Percentiles rank a stretch among this genome's conserved stretches.
Evolutionary conservation across 345 rosid species (phyloP).

Genomic region (Lenwebbia sp.): DNA sequence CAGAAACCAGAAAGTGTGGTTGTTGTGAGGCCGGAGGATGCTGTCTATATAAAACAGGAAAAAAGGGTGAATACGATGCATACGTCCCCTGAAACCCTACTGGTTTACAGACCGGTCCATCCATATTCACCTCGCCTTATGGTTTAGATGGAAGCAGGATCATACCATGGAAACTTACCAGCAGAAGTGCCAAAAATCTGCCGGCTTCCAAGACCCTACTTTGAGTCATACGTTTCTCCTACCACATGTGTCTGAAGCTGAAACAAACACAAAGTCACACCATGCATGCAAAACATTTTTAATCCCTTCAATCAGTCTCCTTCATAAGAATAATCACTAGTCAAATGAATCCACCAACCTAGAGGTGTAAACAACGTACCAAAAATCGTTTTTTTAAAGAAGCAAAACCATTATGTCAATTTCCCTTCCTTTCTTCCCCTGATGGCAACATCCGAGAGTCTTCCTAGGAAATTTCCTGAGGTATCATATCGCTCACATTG

Average conservation of each 20-base stretch:
- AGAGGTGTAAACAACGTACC: neutral
- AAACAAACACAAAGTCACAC: neutral
- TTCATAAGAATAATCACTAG: neutral
- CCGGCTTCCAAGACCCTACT: neutral
- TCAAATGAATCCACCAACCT: neutral
- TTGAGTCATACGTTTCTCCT: neutral
- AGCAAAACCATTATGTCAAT: neutral
- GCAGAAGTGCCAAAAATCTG: neutral
- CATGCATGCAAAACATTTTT: neutral
- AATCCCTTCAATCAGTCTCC: neutral
- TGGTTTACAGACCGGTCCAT: neutral
- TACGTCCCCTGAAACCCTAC: neutral
- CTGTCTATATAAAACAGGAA: neutral
- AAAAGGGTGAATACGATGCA: neutral
- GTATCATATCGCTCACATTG: neutral
- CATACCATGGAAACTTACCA: neutral
- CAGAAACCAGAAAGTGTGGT: too few species aligned
- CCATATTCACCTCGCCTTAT: neutral
- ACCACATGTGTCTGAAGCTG: neutral
- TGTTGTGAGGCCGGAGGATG: neutral
- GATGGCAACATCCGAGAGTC: neutral
- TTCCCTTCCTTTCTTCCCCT: neutral
- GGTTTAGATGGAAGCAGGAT: neutral
- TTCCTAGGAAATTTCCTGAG: neutral
- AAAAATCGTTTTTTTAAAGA: neutral